phyloP scores from a whole-genome alignment of 192 early-diverging fungal species.

The Coemansia reversa region DNA sequence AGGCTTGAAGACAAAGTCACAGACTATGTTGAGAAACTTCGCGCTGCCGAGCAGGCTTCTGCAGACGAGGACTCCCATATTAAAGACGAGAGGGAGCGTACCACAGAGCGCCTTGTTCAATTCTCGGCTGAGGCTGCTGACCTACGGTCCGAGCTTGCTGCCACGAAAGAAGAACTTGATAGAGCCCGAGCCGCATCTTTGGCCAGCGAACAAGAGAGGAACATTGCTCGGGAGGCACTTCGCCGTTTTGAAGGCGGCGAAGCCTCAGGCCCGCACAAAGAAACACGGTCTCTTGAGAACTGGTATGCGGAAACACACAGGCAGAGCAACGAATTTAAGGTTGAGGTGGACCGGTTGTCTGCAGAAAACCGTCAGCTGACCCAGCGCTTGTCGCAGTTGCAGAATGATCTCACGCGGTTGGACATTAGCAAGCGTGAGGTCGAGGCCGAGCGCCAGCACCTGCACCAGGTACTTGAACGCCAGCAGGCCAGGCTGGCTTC shows the following conservation, averaged over 20 bases:
- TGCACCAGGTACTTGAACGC: constrained; percentile 26
- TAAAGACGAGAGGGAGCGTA: constrained; percentile 26
- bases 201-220: constrained; percentile 39
- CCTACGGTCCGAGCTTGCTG: constrained; percentile 36
- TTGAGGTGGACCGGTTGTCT: constrained; percentile 44
- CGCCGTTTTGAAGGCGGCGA: constrained; percentile 36
- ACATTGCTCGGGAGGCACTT: constrained; percentile 38
- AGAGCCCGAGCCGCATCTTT: constrained; percentile 29
- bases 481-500: constrained; percentile 24
- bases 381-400: constrained; percentile 20
- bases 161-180: constrained; percentile 45
- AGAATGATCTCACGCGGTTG: constrained; percentile 30
- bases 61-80: constrained; percentile 17
- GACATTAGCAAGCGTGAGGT: constrained; percentile 33
- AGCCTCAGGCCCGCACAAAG: constrained; percentile 41
- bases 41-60: constrained; percentile 8
- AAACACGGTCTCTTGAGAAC: constrained; percentile 41
- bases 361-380: constrained; percentile 54
- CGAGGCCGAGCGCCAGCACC: constrained; percentile 27
- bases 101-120: constrained; percentile 20
- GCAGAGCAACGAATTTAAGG: constrained; percentile 36
- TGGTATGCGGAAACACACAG: constrained; percentile 51
- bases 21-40: constrained; percentile 24
- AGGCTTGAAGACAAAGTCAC: constrained; percentile 51
- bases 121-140: constrained; percentile 20